Evolutionary conservation across 306 rosid species (phyloP).

Genomic region (Notholithocarpus densiflorus): DNA sequence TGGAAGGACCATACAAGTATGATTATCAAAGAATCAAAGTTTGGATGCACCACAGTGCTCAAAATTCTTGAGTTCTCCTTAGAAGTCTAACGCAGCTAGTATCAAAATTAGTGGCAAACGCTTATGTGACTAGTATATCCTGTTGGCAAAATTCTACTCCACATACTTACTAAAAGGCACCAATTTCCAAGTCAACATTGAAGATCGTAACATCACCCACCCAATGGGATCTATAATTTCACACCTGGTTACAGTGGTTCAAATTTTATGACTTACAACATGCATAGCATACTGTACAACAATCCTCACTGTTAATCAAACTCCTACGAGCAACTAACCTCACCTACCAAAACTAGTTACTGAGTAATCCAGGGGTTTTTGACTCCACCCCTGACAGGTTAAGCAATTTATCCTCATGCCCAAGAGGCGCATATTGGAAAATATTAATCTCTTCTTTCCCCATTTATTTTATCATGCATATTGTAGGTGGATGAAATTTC

Average conservation of each 20-base stretch:
- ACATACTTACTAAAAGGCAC: background rate
- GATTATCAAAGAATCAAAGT: background rate
- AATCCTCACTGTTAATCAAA: no score
- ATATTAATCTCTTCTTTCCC: no score
- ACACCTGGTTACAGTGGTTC: background rate
- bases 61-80: background rate
- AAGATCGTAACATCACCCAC: background rate
- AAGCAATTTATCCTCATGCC: no score
- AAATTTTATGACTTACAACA: background rate
- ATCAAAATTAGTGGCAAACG: background rate
- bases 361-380: accelerated
- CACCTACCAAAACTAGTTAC: accelerated
- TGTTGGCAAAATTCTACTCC: background rate
- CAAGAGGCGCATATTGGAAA: no score
- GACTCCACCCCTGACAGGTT: accelerated
- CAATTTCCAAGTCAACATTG: background rate
- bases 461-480: no score
- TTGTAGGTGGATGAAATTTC: no score
- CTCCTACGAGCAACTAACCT: accelerated
- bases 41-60: background rate
- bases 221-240: background rate
- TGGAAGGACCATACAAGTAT: background rate
- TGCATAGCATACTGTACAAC: no score
- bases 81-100: background rate
- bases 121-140: background rate